Base-by-base conservation (phyloP, 495 filamentous ascomycete genomes). In the Platismatia glauca region DNA sequence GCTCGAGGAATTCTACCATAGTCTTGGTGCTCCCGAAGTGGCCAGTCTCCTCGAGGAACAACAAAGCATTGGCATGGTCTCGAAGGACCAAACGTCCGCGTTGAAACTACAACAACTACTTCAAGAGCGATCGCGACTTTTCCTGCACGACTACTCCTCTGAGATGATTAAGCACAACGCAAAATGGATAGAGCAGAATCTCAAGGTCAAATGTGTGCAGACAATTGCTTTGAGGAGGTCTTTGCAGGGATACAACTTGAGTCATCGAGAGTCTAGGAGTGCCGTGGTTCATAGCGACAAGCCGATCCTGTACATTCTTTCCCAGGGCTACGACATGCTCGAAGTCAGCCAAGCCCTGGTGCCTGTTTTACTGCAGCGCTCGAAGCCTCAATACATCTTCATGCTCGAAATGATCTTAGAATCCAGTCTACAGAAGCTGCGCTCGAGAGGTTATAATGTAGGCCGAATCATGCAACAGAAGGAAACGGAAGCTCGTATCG, bases 401-500 rank as follows among this genome's bases (percentile, higher is more conserved):
- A 88, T 91, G 22, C 80, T 99, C 39, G 92, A 96, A 71, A 90
- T 87, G 66, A 84, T 99, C 59, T 75, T 99, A 38, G 89, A 86
- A 56, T 86, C 83, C n/a, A 88, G 89, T 64, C 76, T 99, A 15
- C 77, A 86, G 43, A 83, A 90, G 64, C 76, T 99, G 13, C 84
- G 85, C 67, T 81, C 80, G 29, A 88, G 91, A 62, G 94, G 94
- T 22, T 96, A 94, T 75, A 97, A 99, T 66, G 94, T 97, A 46
- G 89, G 94, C 60, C 85, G 94, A 20, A 96, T 97, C 68, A 78
- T 99, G 24, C 83, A 87, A 37, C 84, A 85, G 38, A 92, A 91
- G 73, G 90, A 86, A 15, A 86, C 87, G 8, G 91, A 97, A 71
- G 86, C 88, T 18, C 81, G 88, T 34, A 85, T 97, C 67, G 91